Evolutionary conservation across 495 filamentous ascomycete species (phyloP).

Genomic region (Penicillium longicatenatum): DNA sequence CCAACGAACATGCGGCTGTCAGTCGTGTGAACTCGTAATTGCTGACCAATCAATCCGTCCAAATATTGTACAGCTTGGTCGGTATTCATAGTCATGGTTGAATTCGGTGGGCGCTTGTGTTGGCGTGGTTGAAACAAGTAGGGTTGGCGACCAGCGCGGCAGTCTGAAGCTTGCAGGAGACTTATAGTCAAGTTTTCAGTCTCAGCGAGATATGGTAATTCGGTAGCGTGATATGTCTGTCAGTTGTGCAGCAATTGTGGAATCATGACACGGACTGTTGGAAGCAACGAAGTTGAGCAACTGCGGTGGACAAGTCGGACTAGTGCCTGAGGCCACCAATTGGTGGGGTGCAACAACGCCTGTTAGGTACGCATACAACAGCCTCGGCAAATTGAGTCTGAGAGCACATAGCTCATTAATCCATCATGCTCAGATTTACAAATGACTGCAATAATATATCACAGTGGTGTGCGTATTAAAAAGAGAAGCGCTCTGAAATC

Average conservation of each 20-base stretch:
- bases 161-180: not conserved
- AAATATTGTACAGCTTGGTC: constrained; percentile 46
- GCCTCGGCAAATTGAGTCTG: not conserved
- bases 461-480: too few relatives aligned
- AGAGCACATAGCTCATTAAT: not conserved
- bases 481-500: not conserved
- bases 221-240: not conserved
- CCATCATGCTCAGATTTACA: not conserved
- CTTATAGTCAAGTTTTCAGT: not conserved
- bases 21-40: constrained; percentile 75
- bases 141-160: not conserved
- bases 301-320: not conserved
- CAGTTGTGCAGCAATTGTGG: not conserved
- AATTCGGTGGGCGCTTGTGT: not conserved
- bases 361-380: not conserved
- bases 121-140: not conserved
- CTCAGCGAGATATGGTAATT: not conserved
- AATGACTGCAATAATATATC: too few relatives aligned
- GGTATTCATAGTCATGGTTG: constrained; percentile 38
- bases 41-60: constrained; percentile 49
- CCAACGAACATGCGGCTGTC: constrained; percentile 90
- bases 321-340: constrained; percentile 15
- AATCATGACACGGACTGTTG: not conserved
- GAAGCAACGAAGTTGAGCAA: constrained; percentile 2
- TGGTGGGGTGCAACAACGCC: not conserved